Conservation (phyloP, 2,329 filamentous ascomycete genomes). For the Colletotrichum zoysiae region DNA sequence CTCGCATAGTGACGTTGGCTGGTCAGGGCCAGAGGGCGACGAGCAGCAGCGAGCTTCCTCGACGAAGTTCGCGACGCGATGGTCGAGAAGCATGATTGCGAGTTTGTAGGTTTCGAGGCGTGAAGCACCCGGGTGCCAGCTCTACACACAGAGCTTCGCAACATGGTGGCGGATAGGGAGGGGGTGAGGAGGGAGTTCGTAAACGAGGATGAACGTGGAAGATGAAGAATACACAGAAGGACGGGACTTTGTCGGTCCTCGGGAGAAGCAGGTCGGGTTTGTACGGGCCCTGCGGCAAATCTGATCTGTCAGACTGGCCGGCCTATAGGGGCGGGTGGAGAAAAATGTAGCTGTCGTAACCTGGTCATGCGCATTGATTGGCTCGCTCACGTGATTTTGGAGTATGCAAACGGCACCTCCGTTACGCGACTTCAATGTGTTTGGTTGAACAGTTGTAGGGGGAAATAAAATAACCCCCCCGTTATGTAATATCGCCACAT, state of each 20-base stretch:
- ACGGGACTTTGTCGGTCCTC: slow-evolving; percentile 38
- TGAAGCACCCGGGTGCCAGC: slow-evolving; percentile 74
- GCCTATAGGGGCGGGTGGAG: slow-evolving; percentile 24
- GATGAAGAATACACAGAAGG: slow-evolving; percentile 7
- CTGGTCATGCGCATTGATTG: slow-evolving; percentile 20
- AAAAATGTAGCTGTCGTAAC: slow-evolving; percentile 31
- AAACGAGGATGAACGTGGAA: slow-evolving; percentile 25
- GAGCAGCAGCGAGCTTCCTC: slow-evolving; percentile 59
- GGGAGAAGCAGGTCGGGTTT: slow-evolving; percentile 36
- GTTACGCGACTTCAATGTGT: too few relatives aligned
- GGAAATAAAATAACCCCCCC: too few relatives aligned
- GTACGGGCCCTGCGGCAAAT: slow-evolving; percentile 38
- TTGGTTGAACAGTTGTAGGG: too few relatives aligned
- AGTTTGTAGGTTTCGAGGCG: slow-evolving; percentile 61
- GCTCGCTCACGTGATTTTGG: slow-evolving; percentile 3
- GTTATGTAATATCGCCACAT: too few relatives aligned
- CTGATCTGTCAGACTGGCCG: slow-evolving; percentile 15
- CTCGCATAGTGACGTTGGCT: slow-evolving; percentile 68
- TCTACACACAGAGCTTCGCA: slow-evolving; percentile 76
- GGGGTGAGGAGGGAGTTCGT: slow-evolving; percentile 9
- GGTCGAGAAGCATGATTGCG: slow-evolving; percentile 58
- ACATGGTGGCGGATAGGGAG: slow-evolving; percentile 64
- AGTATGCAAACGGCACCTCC: neutral
- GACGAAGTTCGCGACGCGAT: slow-evolving; percentile 55
- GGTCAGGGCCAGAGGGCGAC: slow-evolving; percentile 64